Conservation (phyloP, 129 eudicot species). For the Helianthus annuus region DNA sequence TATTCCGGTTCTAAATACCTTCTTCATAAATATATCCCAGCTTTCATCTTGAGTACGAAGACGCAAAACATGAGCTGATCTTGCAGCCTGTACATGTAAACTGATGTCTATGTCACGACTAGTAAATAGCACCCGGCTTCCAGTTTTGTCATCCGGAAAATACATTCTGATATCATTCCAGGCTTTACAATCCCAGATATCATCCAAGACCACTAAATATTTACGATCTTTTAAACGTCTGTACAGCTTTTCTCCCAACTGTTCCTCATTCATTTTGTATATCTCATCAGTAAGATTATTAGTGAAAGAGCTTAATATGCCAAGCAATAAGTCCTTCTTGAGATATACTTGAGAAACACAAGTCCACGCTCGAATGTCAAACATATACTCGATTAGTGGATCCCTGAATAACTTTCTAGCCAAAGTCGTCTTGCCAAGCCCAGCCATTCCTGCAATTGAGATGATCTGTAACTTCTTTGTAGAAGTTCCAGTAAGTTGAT, state of each 20-base stretch:
- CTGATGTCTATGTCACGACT: conserved; percentile 1
- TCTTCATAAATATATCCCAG: conserved; percentile 27
- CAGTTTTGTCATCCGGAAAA: background rate
- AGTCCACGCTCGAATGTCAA: conserved; percentile 12
- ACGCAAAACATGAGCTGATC: background rate
- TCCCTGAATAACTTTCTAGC: too few relatives aligned
- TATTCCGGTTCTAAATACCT: background rate
- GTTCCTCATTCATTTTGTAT: conserved; percentile 1
- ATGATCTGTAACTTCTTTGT: too few relatives aligned
- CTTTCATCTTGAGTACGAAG: conserved; percentile 16
- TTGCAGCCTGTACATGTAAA: background rate
- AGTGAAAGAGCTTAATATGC: conserved; percentile 7
- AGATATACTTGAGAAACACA: conserved; percentile 31
- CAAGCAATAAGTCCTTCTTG: conserved; percentile 15
- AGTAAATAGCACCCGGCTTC: conserved; percentile 25
- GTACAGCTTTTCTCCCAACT: conserved; percentile 16
- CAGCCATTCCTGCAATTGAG: too few relatives aligned
- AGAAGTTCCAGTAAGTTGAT: too few relatives aligned
- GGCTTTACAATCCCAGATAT: too few relatives aligned
- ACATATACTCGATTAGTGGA: too few relatives aligned
- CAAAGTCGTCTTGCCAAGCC: too few relatives aligned
- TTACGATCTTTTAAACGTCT: conserved; percentile 9
- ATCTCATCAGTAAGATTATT: background rate
- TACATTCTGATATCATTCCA: too few relatives aligned
- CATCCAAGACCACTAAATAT: conserved; percentile 26